Evolutionary conservation across 495 filamentous ascomycete genomes (phyloP).

Genomic region (Penicillium mononematosum): DNA sequence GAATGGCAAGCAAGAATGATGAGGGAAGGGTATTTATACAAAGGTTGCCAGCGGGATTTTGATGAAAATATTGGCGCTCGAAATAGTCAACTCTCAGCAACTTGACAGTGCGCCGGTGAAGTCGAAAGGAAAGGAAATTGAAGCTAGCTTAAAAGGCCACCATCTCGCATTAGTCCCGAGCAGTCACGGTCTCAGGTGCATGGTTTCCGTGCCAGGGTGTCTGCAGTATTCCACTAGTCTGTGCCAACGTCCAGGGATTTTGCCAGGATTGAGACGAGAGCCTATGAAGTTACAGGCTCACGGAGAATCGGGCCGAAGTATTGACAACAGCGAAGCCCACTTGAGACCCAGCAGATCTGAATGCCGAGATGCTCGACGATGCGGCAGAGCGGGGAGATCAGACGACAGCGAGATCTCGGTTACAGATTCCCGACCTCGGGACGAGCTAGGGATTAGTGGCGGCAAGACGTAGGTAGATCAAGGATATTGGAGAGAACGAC

Average conservation of each 20-base stretch:
- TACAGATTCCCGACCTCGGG: not conserved
- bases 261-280: slow-evolving; percentile 7
- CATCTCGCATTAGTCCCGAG: slow-evolving; percentile 34
- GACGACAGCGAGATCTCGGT: not conserved
- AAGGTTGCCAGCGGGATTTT: not conserved
- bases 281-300: slow-evolving; percentile 13
- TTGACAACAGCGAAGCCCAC: not conserved
- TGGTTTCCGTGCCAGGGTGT: slow-evolving; percentile 35
- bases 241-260: slow-evolving; percentile 22
- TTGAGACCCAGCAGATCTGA: slow-evolving; percentile 1
- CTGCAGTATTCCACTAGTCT: slow-evolving; percentile 35
- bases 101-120: slow-evolving; percentile 18
- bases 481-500: not conserved
- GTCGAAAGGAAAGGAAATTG: slow-evolving; percentile 21
- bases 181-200: slow-evolving; percentile 30
- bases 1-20: not conserved
- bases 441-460: not conserved
- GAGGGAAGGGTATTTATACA: slow-evolving; percentile 1
- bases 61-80: slow-evolving; percentile 6
- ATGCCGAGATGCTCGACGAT: not conserved
- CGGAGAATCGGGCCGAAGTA: slow-evolving; percentile 20
- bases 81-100: slow-evolving; percentile 11
- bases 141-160: slow-evolving; percentile 27
- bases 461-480: not conserved
- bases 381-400: slow-evolving; percentile 4